These are phyloP conservation scores for Cytospora paraplurivora DNA, from an alignment of 2,329 filamentous ascomycete genomes.

Conservation along the genomic window DNA sequence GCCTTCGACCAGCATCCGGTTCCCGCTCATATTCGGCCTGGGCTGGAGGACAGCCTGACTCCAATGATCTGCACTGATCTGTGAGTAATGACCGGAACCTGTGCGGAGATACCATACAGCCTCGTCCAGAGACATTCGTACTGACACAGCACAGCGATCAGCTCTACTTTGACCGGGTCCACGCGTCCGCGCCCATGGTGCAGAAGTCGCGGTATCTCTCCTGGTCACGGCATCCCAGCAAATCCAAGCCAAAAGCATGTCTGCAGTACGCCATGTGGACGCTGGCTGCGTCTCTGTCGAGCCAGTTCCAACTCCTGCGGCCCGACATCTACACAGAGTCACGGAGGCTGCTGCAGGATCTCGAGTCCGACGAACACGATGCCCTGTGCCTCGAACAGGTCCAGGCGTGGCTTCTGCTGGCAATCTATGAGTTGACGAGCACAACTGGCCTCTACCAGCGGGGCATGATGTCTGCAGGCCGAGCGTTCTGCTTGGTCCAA, in stretches of 20 bases:
- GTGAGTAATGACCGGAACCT: too few species aligned
- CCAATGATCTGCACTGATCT: too few species aligned
- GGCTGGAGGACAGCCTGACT: too few species aligned
- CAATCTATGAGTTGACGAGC: slow-evolving; percentile 42
- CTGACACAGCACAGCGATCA: too few species aligned
- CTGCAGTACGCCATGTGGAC: slow-evolving; percentile 43
- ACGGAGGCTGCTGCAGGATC: slow-evolving; percentile 14
- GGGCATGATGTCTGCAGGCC: slow-evolving; percentile 42
- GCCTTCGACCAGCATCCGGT: too few species aligned
- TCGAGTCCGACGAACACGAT: background rate
- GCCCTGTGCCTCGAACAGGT: slow-evolving; percentile 34
- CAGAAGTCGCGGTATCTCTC: slow-evolving; percentile 28
- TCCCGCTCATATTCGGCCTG: too few species aligned
- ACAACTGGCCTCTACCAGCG: slow-evolving; percentile 38
- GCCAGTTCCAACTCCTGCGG: slow-evolving; percentile 35
- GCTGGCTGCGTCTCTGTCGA: slow-evolving; percentile 38
- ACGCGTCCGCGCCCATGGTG: slow-evolving; percentile 29
- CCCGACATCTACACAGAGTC: slow-evolving; percentile 20
- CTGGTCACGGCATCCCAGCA: slow-evolving; percentile 15
- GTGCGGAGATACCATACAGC: too few species aligned
- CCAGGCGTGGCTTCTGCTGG: slow-evolving; percentile 42
- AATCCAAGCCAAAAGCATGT: slow-evolving; percentile 27
- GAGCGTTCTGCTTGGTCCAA: slow-evolving; percentile 42
- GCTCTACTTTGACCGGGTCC: slow-evolving; percentile 31
- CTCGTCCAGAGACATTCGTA: too few species aligned